Evolutionary conservation across 2,329 filamentous ascomycete genomes (phyloP).

Genomic region (Boeremia lycopersici): DNA sequence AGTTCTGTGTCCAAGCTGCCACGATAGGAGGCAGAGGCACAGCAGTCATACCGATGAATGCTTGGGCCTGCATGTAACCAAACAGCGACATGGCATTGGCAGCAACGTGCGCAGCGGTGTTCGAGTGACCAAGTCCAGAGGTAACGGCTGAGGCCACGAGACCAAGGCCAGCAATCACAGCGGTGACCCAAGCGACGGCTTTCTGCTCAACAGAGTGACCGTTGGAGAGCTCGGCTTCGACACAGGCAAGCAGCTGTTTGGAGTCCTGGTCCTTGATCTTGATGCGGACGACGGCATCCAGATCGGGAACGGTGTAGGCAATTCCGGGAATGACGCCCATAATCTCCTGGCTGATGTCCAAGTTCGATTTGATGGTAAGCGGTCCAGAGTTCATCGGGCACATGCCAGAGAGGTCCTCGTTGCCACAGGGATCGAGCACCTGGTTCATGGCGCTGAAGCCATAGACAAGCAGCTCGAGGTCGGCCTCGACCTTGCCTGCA

Average conservation of each 20-base stretch:
- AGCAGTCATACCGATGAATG: constrained; percentile 84
- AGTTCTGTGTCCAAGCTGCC: constrained; percentile 93
- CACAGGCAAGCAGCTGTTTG: constrained; percentile 74
- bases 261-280: constrained; percentile 75
- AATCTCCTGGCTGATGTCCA: constrained; percentile 62
- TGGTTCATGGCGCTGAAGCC: constrained; percentile 74
- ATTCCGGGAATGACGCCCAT: constrained; percentile 75
- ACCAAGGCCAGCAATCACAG: constrained; percentile 83
- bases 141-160: constrained; percentile 85
- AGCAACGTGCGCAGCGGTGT: constrained; percentile 92
- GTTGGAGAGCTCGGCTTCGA: constrained; percentile 87
- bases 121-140: constrained; percentile 88
- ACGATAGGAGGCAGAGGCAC: constrained; percentile 86
- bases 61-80: constrained; percentile 91
- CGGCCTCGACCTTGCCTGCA: constrained; percentile 78
- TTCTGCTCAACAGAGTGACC: constrained; percentile 89
- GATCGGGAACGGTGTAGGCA: constrained; percentile 86
- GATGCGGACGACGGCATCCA: constrained; percentile 84
- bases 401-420: constrained; percentile 69
- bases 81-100: constrained; percentile 94
- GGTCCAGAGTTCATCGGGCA: constrained; percentile 91
- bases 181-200: constrained; percentile 87
- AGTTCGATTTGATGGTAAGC: constrained; percentile 75
- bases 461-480: constrained; percentile 79
- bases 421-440: constrained; percentile 76